Conservation (phyloP, 2,329 filamentous ascomycete species). For the Clonostachys solani region DNA sequence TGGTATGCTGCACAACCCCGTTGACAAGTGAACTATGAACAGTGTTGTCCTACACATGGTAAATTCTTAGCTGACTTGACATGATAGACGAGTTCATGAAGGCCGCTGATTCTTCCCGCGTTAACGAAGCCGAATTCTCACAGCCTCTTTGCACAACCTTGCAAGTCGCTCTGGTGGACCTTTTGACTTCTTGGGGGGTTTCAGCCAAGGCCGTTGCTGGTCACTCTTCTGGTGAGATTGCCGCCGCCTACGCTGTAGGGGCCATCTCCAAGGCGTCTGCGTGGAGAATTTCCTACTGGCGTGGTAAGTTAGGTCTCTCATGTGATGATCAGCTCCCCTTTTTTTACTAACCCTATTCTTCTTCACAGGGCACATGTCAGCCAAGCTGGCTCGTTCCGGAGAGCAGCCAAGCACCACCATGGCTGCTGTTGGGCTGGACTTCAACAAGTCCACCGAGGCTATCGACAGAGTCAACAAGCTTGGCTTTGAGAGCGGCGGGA, state of each 20-base stretch:
- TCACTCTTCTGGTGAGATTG: slow-evolving; percentile 39
- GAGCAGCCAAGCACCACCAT: not conserved
- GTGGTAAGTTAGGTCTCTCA: slow-evolving; percentile 1
- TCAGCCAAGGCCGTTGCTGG: slow-evolving; percentile 27
- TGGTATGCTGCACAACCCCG: slow-evolving; percentile 1
- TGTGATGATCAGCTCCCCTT: slow-evolving; percentile 19
- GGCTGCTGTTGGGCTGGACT: not conserved
- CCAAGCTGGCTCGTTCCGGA: slow-evolving; percentile 6
- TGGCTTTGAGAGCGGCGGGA: slow-evolving; percentile 1
- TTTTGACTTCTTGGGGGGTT: slow-evolving; percentile 23
- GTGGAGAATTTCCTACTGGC: slow-evolving; percentile 22
- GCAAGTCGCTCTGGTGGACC: slow-evolving; percentile 34
- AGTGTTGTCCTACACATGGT: slow-evolving; percentile 2
- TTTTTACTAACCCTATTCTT: slow-evolving; percentile 32
- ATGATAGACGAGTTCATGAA: slow-evolving; percentile 11
- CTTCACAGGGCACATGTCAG: slow-evolving; percentile 14
- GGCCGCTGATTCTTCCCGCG: slow-evolving; percentile 2
- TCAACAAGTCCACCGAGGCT: not conserved
- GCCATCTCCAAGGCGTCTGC: slow-evolving; percentile 32
- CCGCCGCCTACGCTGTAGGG: slow-evolving; percentile 35
- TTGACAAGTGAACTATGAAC: slow-evolving; percentile 2
- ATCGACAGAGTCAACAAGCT: slow-evolving; percentile 1
- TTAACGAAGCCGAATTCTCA: slow-evolving; percentile 15
- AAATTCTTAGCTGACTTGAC: not conserved
- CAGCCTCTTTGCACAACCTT: slow-evolving; percentile 37